Evolutionary conservation across 768 basidiomycete genomes (phyloP).

Genomic region (Hirschioporus abietinus): DNA sequence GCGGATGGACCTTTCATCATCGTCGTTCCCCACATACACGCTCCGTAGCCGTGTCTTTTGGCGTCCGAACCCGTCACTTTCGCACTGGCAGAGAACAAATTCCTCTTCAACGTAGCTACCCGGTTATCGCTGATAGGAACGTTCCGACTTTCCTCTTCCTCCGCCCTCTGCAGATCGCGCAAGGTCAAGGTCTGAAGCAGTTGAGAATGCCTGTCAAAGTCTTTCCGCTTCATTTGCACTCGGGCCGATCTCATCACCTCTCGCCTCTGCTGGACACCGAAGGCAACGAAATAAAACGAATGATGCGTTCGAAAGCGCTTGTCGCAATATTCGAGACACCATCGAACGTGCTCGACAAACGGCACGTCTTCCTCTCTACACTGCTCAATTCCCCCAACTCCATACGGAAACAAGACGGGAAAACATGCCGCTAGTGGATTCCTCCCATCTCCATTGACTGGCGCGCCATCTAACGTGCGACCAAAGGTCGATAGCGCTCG

Average conservation of each 20-base stretch:
- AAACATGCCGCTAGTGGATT: constrained; percentile 17
- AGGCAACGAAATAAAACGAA: constrained; percentile 32
- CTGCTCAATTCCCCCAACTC: constrained; percentile 28
- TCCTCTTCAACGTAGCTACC: no score
- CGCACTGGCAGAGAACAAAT: no score
- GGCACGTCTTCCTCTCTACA: neutral
- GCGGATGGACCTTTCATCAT: constrained; percentile 25
- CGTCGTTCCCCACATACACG: constrained; percentile 33
- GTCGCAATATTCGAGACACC: constrained; percentile 34
- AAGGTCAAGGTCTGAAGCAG: neutral
- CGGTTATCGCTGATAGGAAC: neutral
- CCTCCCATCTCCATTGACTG: neutral
- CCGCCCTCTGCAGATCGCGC: no score
- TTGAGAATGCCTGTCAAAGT: neutral
- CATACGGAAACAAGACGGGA: constrained; percentile 32
- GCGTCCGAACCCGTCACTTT: no score
- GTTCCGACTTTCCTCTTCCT: neutral
- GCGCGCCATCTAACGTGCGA: constrained; percentile 19
- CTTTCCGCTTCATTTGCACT: neutral
- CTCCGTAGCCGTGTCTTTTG: constrained; percentile 9
- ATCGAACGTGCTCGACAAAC: constrained; percentile 19
- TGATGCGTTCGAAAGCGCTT: constrained; percentile 34
- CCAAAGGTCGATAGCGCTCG: constrained; percentile 19
- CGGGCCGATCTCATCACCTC: constrained; percentile 20
- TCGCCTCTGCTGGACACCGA: constrained; percentile 35